Evolutionary conservation across 257 asterid species (phyloP).

Genomic region (Verbascum thapsus): DNA sequence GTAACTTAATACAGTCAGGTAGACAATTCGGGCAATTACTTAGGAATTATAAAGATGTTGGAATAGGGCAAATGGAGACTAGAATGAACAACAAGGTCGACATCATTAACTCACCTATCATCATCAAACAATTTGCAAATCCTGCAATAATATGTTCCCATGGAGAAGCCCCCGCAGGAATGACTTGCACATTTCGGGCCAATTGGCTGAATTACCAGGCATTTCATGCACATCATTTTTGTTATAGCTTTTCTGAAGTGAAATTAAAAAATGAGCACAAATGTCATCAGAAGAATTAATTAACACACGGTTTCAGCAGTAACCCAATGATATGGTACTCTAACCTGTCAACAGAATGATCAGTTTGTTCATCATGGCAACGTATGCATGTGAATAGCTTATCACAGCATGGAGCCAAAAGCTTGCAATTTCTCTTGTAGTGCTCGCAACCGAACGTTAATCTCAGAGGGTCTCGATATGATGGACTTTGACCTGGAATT

Average conservation of each 20-base stretch:
- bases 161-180: constrained; percentile 66
- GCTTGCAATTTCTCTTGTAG: constrained; percentile 82
- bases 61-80: constrained; percentile 17
- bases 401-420: constrained; percentile 78
- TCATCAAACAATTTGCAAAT: constrained; percentile 85
- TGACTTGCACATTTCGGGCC: constrained; percentile 53
- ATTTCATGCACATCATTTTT: constrained; percentile 88
- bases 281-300: constrained; percentile 20
- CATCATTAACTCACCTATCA: constrained; percentile 56
- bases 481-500: constrained; percentile 62
- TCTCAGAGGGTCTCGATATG: constrained; percentile 53
- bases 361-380: constrained; percentile 80
- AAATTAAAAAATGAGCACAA: constrained; percentile 30
- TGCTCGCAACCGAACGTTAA: constrained; percentile 72
- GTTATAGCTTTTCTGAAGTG: constrained; percentile 65
- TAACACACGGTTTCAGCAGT: constrained; percentile 20
- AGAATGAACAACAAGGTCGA: constrained; percentile 7
- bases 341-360: constrained; percentile 82
- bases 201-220: constrained; percentile 68
- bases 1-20: constrained; percentile 1
- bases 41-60: constrained; percentile 10
- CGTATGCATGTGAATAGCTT: constrained; percentile 80
- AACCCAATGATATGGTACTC: constrained; percentile 31
- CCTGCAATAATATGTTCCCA: constrained; percentile 79
- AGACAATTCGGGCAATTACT: constrained; percentile 1